phyloP scores from a whole-genome alignment of 257 asterid genomes.

The Datura wrightii region DNA sequence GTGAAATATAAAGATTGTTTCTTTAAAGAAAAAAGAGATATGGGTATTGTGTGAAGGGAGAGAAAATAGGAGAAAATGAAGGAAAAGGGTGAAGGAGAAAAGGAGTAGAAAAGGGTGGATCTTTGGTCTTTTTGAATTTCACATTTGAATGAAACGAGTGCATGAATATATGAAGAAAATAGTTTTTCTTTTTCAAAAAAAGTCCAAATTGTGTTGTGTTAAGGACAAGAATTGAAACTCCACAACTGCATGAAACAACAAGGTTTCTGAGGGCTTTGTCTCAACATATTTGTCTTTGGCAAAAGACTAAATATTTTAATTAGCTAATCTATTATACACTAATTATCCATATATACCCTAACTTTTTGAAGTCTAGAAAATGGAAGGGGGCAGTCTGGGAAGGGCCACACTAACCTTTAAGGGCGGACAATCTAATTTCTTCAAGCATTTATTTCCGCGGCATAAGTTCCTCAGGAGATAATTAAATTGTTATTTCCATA shows the following conservation, averaged over 20 bases:
- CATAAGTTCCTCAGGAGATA: too few relatives aligned
- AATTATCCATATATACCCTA: too few relatives aligned
- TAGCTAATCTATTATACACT: too few relatives aligned
- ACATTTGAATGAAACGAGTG: neutral
- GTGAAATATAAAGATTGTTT: conserved; percentile 17
- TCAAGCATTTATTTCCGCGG: too few relatives aligned
- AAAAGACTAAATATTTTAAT: neutral
- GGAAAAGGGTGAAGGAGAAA: conserved; percentile 23
- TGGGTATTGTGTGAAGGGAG: neutral
- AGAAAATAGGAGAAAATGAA: neutral
- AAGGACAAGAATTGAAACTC: neutral
- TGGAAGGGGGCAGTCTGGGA: too few relatives aligned
- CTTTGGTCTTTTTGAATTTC: conserved; percentile 18
- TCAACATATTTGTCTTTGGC: neutral
- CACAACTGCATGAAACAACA: conserved; percentile 5
- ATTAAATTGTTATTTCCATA: too few relatives aligned
- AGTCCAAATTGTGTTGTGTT: neutral
- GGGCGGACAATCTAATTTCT: too few relatives aligned
- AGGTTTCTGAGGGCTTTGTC: neutral
- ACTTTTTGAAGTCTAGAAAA: too few relatives aligned
- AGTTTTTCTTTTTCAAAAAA: neutral
- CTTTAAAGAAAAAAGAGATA: neutral
- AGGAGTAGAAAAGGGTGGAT: conserved; percentile 24
- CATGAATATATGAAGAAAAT: neutral
- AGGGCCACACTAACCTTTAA: too few relatives aligned